Conservation (phyloP, 805 yeast genomes). For the Lipomyces mesembrius region DNA sequence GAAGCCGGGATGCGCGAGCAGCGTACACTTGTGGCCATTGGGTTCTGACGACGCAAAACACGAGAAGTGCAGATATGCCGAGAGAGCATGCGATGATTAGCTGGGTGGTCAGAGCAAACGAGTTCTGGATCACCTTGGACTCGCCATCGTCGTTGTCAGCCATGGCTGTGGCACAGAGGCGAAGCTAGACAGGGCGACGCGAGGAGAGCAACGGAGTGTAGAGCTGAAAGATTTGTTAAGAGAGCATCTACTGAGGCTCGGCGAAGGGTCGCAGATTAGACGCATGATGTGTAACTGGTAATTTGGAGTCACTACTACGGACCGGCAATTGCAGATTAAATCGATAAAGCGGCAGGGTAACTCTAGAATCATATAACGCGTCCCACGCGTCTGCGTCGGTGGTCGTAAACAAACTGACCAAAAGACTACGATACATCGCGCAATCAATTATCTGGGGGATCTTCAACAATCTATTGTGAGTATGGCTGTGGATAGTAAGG, state of each 20-base stretch:
- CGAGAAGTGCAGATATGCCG: constrained; percentile 69
- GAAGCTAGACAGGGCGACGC: neutral
- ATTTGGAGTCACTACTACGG: too few species aligned
- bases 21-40: constrained; percentile 83
- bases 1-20: constrained; percentile 63
- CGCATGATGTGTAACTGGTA: too few species aligned
- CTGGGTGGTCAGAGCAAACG: constrained; percentile 72
- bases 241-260: neutral
- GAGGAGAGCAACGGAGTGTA: neutral
- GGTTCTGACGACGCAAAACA: constrained; percentile 72
- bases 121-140: neutral
- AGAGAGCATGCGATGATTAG: constrained; percentile 66
- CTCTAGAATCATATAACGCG: neutral
- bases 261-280: too few species aligned
- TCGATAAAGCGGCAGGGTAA: neutral
- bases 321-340: too few species aligned
- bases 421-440: neutral
- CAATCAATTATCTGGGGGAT: neutral
- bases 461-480: neutral
- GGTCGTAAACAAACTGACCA: neutral
- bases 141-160: constrained; percentile 3
- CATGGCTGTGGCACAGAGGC: constrained; percentile 8
- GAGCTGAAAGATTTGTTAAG: too few species aligned
- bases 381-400: neutral
- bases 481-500: neutral